Evolutionary conservation across 2,329 filamentous ascomycete genomes (phyloP), one percentile per base, ranked within the genome.

Genomic region (Chaetomiaceae sp.): DNA sequence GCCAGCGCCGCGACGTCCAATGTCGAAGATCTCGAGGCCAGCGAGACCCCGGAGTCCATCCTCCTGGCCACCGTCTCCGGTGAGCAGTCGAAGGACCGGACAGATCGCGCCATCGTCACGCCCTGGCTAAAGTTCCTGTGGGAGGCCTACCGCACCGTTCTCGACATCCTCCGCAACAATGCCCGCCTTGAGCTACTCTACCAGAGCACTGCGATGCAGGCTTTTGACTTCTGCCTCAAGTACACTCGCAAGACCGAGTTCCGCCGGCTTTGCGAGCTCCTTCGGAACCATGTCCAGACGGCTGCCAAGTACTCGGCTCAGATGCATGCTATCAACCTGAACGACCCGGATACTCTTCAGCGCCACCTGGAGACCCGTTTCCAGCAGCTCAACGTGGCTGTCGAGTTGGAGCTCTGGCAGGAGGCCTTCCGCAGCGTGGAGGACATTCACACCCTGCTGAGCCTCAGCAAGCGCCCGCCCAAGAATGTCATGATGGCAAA

Each of bases 401-500:
- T 97, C 49, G 93, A 98, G 72, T 78, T 98, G 47, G 93, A 98
- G 71, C 74, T 98, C 36, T 98, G 93, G 93, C 93, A 98, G 71
- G 93, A 98, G 74, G 93, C 93, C 55, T 98, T 98, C 85, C 87
- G 93, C 68, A 96, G 89, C 63, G 91, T 98, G 40, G 93, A 98
- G 72, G 93, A 98, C 65, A 97, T 97, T 58, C 93, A 98, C 73
- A 97, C 90, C 42, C 81, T 98, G 45, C 82, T 98, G 58, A 97
- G 85, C 73, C 79, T 97, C 59, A 97, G 91, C 84, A 97, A 97
- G 80, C 87, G 93, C 46, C 90, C 90, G 32, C 85, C 93, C 45
- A 97, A 97, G 84, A 96, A 96, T 67, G 78, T 96, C 65, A 97
- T 98, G 93, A 98, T 98, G 93, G 93, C 93, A 71, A 98, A 97